phyloP scores from a whole-genome alignment of 176 grass and related monocot species.

The bread wheat (Triticum aestivum) region DNA sequence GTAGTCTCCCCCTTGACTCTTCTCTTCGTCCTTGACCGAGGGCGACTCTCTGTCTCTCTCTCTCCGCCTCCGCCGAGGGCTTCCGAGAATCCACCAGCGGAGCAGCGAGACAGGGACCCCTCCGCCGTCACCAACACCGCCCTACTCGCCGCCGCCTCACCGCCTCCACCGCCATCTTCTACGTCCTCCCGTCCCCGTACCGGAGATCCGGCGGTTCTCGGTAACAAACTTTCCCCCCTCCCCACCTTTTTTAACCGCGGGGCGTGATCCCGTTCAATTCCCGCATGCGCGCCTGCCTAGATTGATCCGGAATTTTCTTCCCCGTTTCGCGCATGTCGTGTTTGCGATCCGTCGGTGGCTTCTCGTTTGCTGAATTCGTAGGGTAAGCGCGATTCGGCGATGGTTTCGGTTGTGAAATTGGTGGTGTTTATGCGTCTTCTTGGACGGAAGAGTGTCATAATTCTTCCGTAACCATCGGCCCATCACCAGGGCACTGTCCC shows the following conservation, averaged over 20 bases:
- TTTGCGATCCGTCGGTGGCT: not conserved
- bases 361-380: not conserved
- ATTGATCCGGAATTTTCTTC: not conserved
- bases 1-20: not conserved
- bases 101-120: not conserved
- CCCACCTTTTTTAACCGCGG: not conserved
- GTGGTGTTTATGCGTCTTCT: not conserved
- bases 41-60: slow-evolving; percentile 18
- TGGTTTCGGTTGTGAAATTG: not conserved
- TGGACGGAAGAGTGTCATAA: not conserved
- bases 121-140: not conserved
- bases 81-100: not conserved
- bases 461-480: not conserved
- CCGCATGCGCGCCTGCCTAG: not conserved
- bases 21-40: slow-evolving; percentile 2
- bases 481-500: not conserved
- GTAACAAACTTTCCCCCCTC: slow-evolving; percentile 1
- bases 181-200: not conserved
- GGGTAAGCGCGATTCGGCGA: not conserved
- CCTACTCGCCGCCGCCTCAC: no score
- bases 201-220: slow-evolving; percentile 17
- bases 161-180: no score
- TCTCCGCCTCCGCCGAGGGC: slow-evolving; percentile 2
- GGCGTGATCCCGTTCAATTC: not conserved
- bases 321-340: not conserved